Evolutionary conservation across 2,329 filamentous ascomycete genomes (phyloP), one percentile per base, ranked within the genome.

Genomic region (Hortaea sp.): DNA sequence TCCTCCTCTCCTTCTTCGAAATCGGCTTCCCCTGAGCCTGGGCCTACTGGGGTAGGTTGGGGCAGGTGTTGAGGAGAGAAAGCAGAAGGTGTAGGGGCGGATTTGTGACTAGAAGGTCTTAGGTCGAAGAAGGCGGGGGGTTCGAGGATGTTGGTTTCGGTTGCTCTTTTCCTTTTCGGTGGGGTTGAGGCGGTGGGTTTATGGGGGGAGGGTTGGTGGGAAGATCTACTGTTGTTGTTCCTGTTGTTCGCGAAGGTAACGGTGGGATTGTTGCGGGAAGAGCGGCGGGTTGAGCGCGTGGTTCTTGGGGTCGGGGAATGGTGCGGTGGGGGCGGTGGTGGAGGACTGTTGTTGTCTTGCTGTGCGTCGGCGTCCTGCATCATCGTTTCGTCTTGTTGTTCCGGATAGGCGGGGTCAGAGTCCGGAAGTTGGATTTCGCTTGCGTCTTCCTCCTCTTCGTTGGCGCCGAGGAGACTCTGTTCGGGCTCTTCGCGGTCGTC

Each of bases 91-190:
- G 41, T 40, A 29, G 51, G 49, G 41, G 41, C 46, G 31, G 49
- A 46, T 28, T 29, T 39, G 13, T 39, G 13, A 20, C 37, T 13
- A 7, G 37, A 27, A n/a, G 60, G 62, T 30, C 61, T 52, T 29
- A 64, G 53, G 48, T 66, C 61, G 53, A 65, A 66, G 39, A 60
- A 59, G 27, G 58, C 58, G 30, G 63, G 63, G 11, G 62, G 63
- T 28, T 65, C 62, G 27, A 65, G 52, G 27, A 57, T 45, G 44
- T 61, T 52, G 20, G 20, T 20, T 20, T 20, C 20, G 20, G 20
- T 20, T 20, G 20, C 20, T 2, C 54, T 49, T 45, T 64, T 60
- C 29, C 56, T 50, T 51, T 59, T 62, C 20, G 55, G 53, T 27
- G 20, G 38, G 10, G 45, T 28, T 20, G 20, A 20, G 20, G 20